Base-by-base conservation (phyloP, 2,329 filamentous ascomycete genomes). In the Stagonosporopsis tanaceti region DNA sequence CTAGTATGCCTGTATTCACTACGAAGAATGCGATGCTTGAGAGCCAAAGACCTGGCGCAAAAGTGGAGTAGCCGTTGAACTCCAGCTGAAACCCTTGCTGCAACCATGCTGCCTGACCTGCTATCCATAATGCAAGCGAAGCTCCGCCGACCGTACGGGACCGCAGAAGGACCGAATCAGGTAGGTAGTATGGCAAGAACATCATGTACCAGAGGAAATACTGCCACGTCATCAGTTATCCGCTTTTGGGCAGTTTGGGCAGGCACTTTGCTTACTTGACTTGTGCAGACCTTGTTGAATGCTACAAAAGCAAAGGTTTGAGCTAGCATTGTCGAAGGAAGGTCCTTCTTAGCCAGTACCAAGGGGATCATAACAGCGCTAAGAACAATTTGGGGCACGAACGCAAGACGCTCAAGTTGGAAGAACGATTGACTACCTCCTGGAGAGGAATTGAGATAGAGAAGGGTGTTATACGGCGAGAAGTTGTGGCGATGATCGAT, bases 151-250 rank as follows among this genome's bases (percentile, higher is more conserved):
- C 77, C 6, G 71, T 69, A 0, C 86, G 86, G 2, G 78, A 81
- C 4, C 75, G 77, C 0, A 96, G 78, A 14, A 97, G 83, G 0
- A 89, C 89, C 0, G 93, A 97, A 35, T 79, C 79, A 0, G 94
- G 93, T 0, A 99, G 87, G 74, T 97, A 96, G 47, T 97, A 88
- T 0, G 95, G 95, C 2, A 98, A 81, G 67, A 99, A 91, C 63
- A 97, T 87, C 77, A 97, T 88, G 77, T 99, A 98, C 95, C 95
- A 99, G 47, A 99, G 85, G 76, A 99, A 99, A 76, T 99, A 99
- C 92, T 97, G 47, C 4, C 17, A 7, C 7, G 4, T 11, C 8
- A 32, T 62, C 17, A 60, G 51, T 57, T 32, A 47, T 48, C 34
- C 30, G 47, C 28, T 17, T 1, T 20, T 22, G n/a, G 9, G 2